Conservation (phyloP, 176 grass and related monocot species). For the Alloteropsis semialata region DNA sequence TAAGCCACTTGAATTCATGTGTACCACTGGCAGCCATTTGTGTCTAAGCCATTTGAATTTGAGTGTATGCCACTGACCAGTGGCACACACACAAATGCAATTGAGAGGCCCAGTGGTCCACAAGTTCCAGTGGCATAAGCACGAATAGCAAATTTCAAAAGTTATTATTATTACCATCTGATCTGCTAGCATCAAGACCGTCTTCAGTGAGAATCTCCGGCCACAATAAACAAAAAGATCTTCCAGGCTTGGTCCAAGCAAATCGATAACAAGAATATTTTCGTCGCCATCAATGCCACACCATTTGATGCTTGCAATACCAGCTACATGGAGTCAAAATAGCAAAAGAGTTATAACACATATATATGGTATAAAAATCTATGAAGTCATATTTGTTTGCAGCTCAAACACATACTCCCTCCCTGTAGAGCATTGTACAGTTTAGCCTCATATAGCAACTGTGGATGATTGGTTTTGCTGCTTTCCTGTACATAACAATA, state of each 20-base stretch:
- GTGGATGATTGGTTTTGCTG: slow-evolving; percentile 79
- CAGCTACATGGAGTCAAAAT: slow-evolving; percentile 53
- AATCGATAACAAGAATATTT: slow-evolving; percentile 85
- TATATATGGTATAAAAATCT: background rate
- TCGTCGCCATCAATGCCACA: slow-evolving; percentile 70
- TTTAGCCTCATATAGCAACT: slow-evolving; percentile 84
- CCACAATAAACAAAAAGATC: slow-evolving; percentile 81
- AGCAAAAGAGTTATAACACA: slow-evolving; percentile 12
- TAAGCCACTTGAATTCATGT: background rate
- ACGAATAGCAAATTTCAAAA: background rate
- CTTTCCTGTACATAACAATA: slow-evolving; percentile 53
- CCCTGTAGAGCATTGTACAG: slow-evolving; percentile 78
- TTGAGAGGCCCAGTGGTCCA: background rate
- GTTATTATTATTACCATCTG: slow-evolving; percentile 65
- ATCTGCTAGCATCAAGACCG: slow-evolving; percentile 78
- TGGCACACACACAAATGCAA: background rate
- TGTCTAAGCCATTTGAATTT: background rate
- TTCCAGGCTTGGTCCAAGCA: slow-evolving; percentile 84
- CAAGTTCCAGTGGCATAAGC: background rate
- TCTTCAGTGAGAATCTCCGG: slow-evolving; percentile 79
- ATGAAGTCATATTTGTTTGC: background rate
- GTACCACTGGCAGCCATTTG: background rate
- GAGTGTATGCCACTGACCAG: background rate
- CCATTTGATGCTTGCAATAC: slow-evolving; percentile 85
- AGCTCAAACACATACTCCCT: slow-evolving; percentile 52